A percentile compares a stretch with the other conserved stretches of the same genome.
These are phyloP conservation scores for Globisporangium viniferum DNA, from an alignment of 352 stramenopile genomes.

Conservation along the genomic window DNA sequence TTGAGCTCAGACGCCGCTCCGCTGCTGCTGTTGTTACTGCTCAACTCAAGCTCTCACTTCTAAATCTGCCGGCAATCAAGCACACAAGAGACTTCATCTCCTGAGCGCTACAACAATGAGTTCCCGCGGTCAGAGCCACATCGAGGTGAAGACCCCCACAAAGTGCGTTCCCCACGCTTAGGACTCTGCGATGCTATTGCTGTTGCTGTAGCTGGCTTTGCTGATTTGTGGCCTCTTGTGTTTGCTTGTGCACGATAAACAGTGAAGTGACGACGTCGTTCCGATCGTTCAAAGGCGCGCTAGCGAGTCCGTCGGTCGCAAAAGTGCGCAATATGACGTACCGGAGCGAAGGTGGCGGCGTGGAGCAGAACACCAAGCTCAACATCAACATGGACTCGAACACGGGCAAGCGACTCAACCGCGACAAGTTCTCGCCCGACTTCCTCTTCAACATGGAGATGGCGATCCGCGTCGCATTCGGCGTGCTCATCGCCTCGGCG, in stretches of 20 bases:
- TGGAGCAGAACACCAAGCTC: background rate
- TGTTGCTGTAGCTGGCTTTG: background rate
- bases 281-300: background rate
- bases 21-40: too few species aligned
- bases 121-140: background rate
- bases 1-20: too few species aligned
- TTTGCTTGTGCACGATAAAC: background rate
- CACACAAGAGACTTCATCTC: background rate
- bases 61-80: background rate
- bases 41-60: background rate
- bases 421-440: constrained; percentile 20
- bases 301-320: background rate
- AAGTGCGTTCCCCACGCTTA: background rate
- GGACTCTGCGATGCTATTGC: too few species aligned
- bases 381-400: background rate
- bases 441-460: constrained; percentile 70
- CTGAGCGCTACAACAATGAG: background rate
- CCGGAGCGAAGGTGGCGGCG: background rate
- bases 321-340: background rate
- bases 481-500: constrained; percentile 69
- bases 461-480: constrained; percentile 58
- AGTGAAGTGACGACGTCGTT: background rate
- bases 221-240: background rate
- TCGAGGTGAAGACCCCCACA: background rate
- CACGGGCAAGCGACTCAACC: background rate